phyloP scores from a whole-genome alignment of 345 rosid species.

The Reutealis trisperma region DNA sequence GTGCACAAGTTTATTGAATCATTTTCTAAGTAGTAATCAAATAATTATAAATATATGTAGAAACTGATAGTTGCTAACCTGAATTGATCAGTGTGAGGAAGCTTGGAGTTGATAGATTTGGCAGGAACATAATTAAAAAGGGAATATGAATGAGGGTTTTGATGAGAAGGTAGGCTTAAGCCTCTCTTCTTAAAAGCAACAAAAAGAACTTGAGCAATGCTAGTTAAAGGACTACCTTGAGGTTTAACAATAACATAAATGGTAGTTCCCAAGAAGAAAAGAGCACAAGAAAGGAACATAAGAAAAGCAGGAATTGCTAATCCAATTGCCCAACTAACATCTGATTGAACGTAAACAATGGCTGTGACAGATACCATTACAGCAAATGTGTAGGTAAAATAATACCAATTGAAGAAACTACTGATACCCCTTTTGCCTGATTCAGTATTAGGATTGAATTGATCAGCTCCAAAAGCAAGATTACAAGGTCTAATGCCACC shows the following conservation, averaged over 20 bases:
- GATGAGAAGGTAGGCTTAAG: slow-evolving; percentile 13
- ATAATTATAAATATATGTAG: not conserved
- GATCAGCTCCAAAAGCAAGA: slow-evolving; percentile 50
- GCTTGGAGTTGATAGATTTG: slow-evolving; percentile 31
- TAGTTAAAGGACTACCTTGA: slow-evolving; percentile 42
- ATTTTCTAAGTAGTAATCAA: too few relatives aligned
- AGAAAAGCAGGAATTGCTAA: slow-evolving; percentile 38
- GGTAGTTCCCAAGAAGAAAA: slow-evolving; percentile 39
- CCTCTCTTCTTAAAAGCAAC: slow-evolving; percentile 31
- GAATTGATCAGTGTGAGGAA: slow-evolving; percentile 31
- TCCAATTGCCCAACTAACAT: slow-evolving; percentile 39
- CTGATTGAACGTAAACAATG: slow-evolving; percentile 39
- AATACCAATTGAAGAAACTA: slow-evolving; percentile 50
- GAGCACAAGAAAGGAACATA: slow-evolving; percentile 38
- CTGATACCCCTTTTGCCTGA: slow-evolving; percentile 36
- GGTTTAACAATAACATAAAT: slow-evolving; percentile 43
- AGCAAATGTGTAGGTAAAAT: slow-evolving; percentile 40
- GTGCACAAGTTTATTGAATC: too few relatives aligned
- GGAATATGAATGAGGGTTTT: not conserved
- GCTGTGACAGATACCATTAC: slow-evolving; percentile 29
- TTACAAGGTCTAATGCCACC: slow-evolving; percentile 50
- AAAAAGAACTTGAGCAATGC: slow-evolving; percentile 34
- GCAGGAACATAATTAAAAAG: slow-evolving; percentile 31
- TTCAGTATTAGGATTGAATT: slow-evolving; percentile 36
- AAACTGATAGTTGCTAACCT: slow-evolving; percentile 15